Base-by-base conservation (phyloP, 169 alveolate genomes). In the Babesia bovis region DNA sequence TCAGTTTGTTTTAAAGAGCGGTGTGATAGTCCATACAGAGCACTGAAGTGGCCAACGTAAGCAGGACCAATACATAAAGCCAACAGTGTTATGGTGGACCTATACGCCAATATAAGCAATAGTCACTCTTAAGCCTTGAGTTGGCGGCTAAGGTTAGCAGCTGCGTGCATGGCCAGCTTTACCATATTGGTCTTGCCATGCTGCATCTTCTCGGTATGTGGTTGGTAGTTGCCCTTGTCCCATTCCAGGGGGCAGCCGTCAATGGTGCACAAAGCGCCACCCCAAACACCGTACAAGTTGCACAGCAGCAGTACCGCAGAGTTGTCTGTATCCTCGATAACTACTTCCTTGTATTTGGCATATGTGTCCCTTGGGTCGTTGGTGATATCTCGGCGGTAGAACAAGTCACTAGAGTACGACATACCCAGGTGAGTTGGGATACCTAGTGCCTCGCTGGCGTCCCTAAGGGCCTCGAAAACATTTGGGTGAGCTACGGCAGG, bases 401-500 rank as follows among this genome's bases (percentile, higher is more conserved):
- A 71, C 41, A 60, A 55, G 72, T 71, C 82, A 17, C 60, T 61
- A 5, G 69, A 35, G 56, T 57, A 40, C 57, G 55, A 44, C 17
- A 57, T 25, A 41, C 60, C 72, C 35, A 63, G 51, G 33, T 71
- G 67, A 2, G 60, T 25, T n/a, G 71, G 49, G 9, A 32, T 10
- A 5, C 53, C 53, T 21, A 58, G 73, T 40, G 41, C 49, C n/a
- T 55, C 70, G 36, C 66, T 28, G 30, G 73, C 60, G 28, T 33
- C 28, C 42, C 82, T 57, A 10, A 71, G 82, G 36, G 82, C 69
- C 55, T 63, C 69, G n/a, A 71, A 71, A 36, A 71, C 71, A 12
- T 53, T 51, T 21, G 82, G 82, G 61, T 71, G 67, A 33, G 82
- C 82, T 41, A 35, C 82, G 9, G 82, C 71, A 0, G 82, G 82